These are phyloP conservation scores for Apiospora rasikravindrae DNA, from an alignment of 2,329 filamentous ascomycete species.

Conservation along the genomic window DNA sequence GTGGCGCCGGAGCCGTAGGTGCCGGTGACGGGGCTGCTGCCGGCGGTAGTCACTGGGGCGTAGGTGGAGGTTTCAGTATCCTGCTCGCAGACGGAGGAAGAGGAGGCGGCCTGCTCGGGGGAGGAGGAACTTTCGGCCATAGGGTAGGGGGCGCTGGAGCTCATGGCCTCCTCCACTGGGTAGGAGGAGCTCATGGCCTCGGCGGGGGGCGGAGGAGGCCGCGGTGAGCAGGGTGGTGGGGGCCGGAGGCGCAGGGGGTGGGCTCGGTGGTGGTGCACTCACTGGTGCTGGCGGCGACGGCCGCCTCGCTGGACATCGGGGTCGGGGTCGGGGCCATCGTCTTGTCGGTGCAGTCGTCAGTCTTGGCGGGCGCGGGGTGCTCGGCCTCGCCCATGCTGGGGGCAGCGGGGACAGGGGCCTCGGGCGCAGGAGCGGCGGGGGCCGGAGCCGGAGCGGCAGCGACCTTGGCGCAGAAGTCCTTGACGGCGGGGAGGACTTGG, in stretches of 20 bases:
- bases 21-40: not conserved
- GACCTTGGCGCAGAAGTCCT: slow-evolving; percentile 28
- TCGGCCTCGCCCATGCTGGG: not conserved
- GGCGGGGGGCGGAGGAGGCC: not conserved
- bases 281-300: not conserved
- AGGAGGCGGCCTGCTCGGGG: not conserved
- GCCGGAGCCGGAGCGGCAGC: not conserved
- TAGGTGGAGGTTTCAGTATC: not conserved
- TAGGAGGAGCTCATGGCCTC: not conserved
- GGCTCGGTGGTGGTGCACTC: not conserved
- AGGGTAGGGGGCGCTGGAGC: slow-evolving; percentile 13
- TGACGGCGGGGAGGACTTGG: slow-evolving; percentile 32
- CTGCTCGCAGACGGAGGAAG: slow-evolving; percentile 18
- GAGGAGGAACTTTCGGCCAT: not conserved
- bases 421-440: not conserved
- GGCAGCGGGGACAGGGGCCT: not conserved
- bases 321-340: not conserved
- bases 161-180: slow-evolving; percentile 1
- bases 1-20: not conserved
- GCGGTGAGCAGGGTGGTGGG: slow-evolving; percentile 1
- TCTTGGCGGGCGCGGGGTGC: not conserved
- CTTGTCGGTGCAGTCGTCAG: not conserved
- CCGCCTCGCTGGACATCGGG: not conserved
- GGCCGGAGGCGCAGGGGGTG: too few relatives aligned
- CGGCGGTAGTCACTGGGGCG: not conserved